Percentiles rank a stretch among this genome's conserved stretches.
These are phyloP conservation scores for Stagonosporopsis tanaceti DNA, from an alignment of 2,329 filamentous ascomycete species.

Conservation along the genomic window DNA sequence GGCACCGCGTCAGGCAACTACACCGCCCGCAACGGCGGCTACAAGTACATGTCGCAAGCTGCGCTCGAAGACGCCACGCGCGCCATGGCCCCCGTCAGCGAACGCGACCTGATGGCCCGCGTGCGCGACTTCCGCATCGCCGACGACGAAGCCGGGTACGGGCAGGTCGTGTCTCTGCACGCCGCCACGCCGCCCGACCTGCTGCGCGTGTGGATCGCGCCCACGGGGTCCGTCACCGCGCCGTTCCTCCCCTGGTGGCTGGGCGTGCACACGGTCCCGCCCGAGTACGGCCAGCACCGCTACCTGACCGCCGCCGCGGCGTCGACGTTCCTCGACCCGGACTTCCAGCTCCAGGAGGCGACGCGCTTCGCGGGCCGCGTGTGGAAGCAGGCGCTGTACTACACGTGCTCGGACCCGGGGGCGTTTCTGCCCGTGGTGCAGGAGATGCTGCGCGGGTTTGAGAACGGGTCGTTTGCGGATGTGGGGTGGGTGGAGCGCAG, in stretches of 20 bases:
- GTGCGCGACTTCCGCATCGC: constrained; percentile 48
- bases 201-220: constrained; percentile 46
- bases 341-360: constrained; percentile 45
- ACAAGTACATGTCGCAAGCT: constrained; percentile 50
- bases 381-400: constrained; percentile 42
- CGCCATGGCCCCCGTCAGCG: constrained; percentile 59
- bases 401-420: constrained; percentile 40
- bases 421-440: constrained; percentile 34
- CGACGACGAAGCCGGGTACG: constrained; percentile 49
- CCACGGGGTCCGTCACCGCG: constrained; percentile 46
- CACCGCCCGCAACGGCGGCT: constrained; percentile 45
- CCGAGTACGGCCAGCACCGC: constrained; percentile 46
- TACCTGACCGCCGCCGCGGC: constrained; percentile 47
- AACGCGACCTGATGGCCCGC: constrained; percentile 56
- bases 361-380: constrained; percentile 37
- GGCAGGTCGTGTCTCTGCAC: constrained; percentile 43
- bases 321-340: constrained; percentile 43
- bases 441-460: constrained; percentile 38
- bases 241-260: constrained; percentile 49
- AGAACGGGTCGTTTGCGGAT: constrained; percentile 35
- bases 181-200: constrained; percentile 40
- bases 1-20: constrained; percentile 38
- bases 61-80: constrained; percentile 47
- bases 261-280: constrained; percentile 40
- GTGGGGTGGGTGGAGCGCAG: constrained; percentile 35